phyloP scores from a whole-genome alignment of 1,284 basidiomycete species.

The Boletus mariae region DNA sequence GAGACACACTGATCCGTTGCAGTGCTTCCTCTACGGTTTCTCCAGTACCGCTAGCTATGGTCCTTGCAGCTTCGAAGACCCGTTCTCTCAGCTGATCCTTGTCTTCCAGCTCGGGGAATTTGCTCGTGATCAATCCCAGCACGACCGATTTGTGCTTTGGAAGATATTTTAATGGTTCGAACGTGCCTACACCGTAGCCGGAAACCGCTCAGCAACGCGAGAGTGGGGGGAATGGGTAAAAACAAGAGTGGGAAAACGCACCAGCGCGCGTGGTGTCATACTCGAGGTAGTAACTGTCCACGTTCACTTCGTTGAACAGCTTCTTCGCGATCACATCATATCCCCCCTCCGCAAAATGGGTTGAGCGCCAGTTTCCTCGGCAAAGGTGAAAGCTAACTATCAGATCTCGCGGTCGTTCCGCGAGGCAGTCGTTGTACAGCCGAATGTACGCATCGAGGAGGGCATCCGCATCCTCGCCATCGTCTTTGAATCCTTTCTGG shows the following conservation, averaged over 20 bases:
- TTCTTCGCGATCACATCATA: slow-evolving; percentile 73
- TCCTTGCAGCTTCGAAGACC: slow-evolving; percentile 61
- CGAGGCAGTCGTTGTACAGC: slow-evolving; percentile 65
- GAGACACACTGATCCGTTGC: slow-evolving; percentile 63
- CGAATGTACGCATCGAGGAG: slow-evolving; percentile 68
- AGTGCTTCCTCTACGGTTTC: slow-evolving; percentile 57
- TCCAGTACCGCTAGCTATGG: slow-evolving; percentile 51
- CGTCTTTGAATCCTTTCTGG: slow-evolving; percentile 59
- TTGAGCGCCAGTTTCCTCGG: slow-evolving; percentile 70
- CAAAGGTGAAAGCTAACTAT: slow-evolving; percentile 72
- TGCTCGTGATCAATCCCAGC: slow-evolving; percentile 72
- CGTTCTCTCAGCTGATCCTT: slow-evolving; percentile 54
- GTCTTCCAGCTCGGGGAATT: slow-evolving; percentile 64
- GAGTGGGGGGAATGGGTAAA: too few relatives aligned
- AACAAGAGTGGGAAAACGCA: slow-evolving; percentile 23
- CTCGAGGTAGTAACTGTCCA: slow-evolving; percentile 75
- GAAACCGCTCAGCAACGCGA: background rate
- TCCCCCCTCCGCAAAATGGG: slow-evolving; percentile 69
- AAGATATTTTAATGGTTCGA: slow-evolving; percentile 63
- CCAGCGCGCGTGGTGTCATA: slow-evolving; percentile 79
- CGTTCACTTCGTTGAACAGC: slow-evolving; percentile 70
- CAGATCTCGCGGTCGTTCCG: slow-evolving; percentile 60
- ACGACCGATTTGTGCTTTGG: slow-evolving; percentile 67
- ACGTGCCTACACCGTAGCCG: slow-evolving; percentile 30
- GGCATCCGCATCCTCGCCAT: slow-evolving; percentile 40